phyloP scores from a whole-genome alignment of 768 basidiomycete genomes.

The Panus rudis region DNA sequence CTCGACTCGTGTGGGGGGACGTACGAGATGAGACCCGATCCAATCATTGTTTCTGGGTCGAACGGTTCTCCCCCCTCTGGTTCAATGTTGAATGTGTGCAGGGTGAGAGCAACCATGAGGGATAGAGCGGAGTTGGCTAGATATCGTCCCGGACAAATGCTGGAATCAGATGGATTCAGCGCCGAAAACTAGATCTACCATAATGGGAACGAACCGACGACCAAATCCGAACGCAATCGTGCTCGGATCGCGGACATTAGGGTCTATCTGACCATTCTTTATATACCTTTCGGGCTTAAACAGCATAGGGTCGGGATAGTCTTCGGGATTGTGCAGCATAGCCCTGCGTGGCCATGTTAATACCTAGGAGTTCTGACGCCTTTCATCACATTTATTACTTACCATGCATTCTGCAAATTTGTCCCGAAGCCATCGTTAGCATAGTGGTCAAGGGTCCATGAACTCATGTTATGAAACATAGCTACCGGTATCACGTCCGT shows the following conservation, averaged over 20 bases:
- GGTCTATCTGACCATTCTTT: background rate
- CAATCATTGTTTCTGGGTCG: background rate
- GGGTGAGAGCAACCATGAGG: background rate
- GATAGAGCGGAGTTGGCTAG: background rate
- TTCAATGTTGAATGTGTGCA: background rate
- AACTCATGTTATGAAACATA: background rate
- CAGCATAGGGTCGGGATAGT: slow-evolving; percentile 1
- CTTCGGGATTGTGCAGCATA: slow-evolving; percentile 3
- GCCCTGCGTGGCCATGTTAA: slow-evolving; percentile 3
- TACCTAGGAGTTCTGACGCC: background rate
- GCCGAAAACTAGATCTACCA: background rate
- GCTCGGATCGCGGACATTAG: slow-evolving; percentile 3
- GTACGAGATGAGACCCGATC: background rate
- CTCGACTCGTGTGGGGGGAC: too few species aligned
- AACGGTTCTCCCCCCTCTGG: background rate
- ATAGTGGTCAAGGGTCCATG: background rate
- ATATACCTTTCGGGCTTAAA: slow-evolving; percentile 8
- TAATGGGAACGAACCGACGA: slow-evolving; percentile 1
- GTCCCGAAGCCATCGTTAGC: background rate
- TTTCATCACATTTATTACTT: background rate
- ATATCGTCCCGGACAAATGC: slow-evolving; percentile 2
- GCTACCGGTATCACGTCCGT: slow-evolving; percentile 6
- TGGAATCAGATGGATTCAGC: background rate
- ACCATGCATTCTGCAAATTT: background rate
- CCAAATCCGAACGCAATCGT: slow-evolving; percentile 13